phyloP scores from a whole-genome alignment of 2,329 filamentous ascomycete species.

The Aphanoascus verrucosus region DNA sequence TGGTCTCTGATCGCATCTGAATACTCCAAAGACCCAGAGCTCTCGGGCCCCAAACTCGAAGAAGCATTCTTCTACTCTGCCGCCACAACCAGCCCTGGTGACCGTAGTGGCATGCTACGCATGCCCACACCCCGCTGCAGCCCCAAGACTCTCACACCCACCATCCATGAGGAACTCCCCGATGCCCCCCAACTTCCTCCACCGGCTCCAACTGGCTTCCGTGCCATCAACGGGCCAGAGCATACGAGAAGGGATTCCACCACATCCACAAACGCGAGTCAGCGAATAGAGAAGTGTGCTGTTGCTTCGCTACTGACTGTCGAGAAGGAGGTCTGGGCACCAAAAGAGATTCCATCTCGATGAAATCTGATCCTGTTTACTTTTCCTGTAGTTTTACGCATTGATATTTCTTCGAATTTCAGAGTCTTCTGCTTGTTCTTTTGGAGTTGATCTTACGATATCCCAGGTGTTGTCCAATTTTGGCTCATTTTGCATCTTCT shows the following conservation, averaged over 20 bases:
- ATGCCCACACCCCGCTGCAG: slow-evolving; percentile 20
- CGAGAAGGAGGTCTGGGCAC: slow-evolving; percentile 14
- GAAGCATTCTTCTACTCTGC: slow-evolving; percentile 18
- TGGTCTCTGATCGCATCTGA: slow-evolving; percentile 62
- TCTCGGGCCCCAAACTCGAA: slow-evolving; percentile 19
- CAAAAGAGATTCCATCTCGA: slow-evolving; percentile 7
- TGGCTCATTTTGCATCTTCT: background rate
- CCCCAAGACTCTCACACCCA: slow-evolving; percentile 15
- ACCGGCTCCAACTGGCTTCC: slow-evolving; percentile 3
- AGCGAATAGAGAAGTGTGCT: slow-evolving; percentile 18
- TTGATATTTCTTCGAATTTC: background rate
- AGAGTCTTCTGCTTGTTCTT: background rate
- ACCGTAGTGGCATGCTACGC: slow-evolving; percentile 10
- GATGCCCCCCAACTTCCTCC: slow-evolving; percentile 2
- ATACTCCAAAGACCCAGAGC: slow-evolving; percentile 38
- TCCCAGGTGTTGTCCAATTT: background rate
- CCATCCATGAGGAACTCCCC: slow-evolving; percentile 11
- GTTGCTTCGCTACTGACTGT: slow-evolving; percentile 20
- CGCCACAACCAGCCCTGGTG: slow-evolving; percentile 1
- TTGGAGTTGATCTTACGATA: background rate
- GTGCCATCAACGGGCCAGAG: slow-evolving; percentile 8
- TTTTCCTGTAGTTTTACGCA: background rate
- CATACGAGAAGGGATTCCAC: background rate
- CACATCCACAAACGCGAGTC: slow-evolving; percentile 3
- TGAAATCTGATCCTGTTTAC: background rate